Percentiles rank a stretch among this genome's conserved stretches.
These are phyloP conservation scores for Sporothrix euskadiensis DNA, from an alignment of 2,329 filamentous ascomycete species.

Conservation along the genomic window DNA sequence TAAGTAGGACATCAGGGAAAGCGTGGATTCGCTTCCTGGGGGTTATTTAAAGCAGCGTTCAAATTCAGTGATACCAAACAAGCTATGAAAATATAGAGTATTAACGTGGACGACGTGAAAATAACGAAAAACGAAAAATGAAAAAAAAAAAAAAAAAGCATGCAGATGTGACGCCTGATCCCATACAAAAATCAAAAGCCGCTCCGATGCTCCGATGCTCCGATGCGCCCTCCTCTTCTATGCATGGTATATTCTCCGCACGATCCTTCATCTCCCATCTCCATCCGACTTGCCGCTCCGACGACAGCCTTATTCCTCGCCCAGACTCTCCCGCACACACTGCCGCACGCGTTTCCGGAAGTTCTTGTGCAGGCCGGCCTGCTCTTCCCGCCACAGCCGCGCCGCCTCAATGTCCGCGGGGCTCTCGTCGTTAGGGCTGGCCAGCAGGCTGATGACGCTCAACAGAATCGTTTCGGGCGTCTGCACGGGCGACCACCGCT, in stretches of 20 bases:
- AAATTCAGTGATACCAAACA: constrained; percentile 2
- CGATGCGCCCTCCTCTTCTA: constrained; percentile 14
- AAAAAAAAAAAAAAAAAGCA: background rate
- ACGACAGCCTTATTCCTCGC: constrained; percentile 57
- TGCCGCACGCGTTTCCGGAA: constrained; percentile 77
- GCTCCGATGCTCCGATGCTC: constrained; percentile 23
- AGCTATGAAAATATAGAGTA: background rate
- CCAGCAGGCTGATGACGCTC: constrained; percentile 87
- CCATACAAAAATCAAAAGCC: background rate
- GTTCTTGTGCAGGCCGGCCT: constrained; percentile 60
- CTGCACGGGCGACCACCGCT: constrained; percentile 94
- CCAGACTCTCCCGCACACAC: constrained; percentile 79
- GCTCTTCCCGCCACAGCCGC: constrained; percentile 79
- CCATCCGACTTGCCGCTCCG: background rate
- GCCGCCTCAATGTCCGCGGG: constrained; percentile 95
- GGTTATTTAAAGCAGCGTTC: background rate
- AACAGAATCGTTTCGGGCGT: constrained; percentile 92
- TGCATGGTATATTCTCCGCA: constrained; percentile 2
- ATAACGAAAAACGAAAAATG: background rate
- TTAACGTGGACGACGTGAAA: background rate
- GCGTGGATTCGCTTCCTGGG: background rate
- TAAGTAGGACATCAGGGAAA: background rate
- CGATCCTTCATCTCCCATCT: too few relatives aligned
- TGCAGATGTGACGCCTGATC: background rate
- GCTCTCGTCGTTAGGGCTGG: constrained; percentile 91